Conservation (phyloP, 75 land plant genomes). For the Cunninghamia lanceolata region DNA sequence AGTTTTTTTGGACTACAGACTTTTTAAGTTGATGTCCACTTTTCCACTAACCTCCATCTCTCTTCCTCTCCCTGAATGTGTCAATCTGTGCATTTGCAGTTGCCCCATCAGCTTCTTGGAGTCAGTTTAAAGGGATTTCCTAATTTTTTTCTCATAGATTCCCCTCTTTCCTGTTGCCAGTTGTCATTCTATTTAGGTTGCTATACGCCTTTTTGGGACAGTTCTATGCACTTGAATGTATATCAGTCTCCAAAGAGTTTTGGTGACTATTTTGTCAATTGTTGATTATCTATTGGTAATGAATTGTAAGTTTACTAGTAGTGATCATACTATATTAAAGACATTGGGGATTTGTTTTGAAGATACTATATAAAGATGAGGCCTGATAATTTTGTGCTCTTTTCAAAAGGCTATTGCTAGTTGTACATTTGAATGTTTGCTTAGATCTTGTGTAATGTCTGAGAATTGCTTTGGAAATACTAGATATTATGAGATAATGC, state of each 20-base stretch:
- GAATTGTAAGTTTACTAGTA: neutral
- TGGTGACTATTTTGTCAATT: constrained; percentile 4
- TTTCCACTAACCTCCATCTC: neutral
- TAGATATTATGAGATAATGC: no score
- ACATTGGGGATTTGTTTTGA: neutral
- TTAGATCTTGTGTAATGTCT: neutral
- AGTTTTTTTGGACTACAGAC: neutral
- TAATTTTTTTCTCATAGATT: neutral
- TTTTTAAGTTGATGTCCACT: neutral
- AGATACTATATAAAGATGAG: neutral
- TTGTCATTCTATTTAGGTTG: constrained; percentile 2
- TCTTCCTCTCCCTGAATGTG: neutral
- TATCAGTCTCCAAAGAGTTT: neutral
- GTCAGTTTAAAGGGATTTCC: neutral
- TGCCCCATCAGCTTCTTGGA: neutral
- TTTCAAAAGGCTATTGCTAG: neutral
- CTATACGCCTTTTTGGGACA: neutral
- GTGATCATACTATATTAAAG: neutral
- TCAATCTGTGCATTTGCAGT: neutral
- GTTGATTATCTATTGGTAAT: neutral
- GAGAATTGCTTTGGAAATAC: no score
- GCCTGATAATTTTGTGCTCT: neutral
- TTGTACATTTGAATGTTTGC: neutral
- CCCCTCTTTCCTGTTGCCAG: neutral
- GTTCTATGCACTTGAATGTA: neutral